These are phyloP conservation scores for Apiotrichum akiyoshidainum DNA, from an alignment of 1,284 basidiomycete species.

Conservation along the genomic window DNA sequence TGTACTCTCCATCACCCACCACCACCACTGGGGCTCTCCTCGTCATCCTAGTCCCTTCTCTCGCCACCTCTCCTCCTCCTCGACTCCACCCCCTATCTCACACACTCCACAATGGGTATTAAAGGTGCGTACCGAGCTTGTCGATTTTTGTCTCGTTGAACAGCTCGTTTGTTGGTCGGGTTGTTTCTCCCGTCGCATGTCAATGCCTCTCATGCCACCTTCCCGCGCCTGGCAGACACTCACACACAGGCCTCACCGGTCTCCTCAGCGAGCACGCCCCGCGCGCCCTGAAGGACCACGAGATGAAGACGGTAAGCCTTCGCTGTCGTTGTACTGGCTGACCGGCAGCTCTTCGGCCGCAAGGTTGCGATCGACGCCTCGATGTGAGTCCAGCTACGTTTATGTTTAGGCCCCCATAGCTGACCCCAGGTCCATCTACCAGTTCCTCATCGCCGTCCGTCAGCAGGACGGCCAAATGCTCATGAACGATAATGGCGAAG, in stretches of 20 bases:
- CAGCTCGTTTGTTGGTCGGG: not conserved
- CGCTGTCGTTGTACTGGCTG: not conserved
- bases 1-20: too few species aligned
- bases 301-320: constrained; percentile 76
- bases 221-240: not conserved
- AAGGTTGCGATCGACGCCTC: constrained; percentile 99
- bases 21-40: not conserved
- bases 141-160: not conserved
- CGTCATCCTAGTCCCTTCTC: not conserved
- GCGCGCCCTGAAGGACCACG: constrained; percentile 78
- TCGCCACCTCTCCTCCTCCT: not conserved
- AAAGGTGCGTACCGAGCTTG: constrained; percentile 1
- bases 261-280: constrained; percentile 88
- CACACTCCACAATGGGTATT: constrained; percentile 1
- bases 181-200: not conserved
- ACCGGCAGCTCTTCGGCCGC: constrained; percentile 72
- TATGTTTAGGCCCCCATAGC: constrained; percentile 18
- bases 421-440: constrained; percentile 55
- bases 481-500: constrained; percentile 94
- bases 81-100: not conserved
- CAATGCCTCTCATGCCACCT: not conserved
- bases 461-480: constrained; percentile 95
- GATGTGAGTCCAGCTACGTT: constrained; percentile 60
- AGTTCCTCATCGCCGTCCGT: constrained; percentile 96
- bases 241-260: constrained; percentile 68